These are phyloP conservation scores for Alternaria longipes DNA, from an alignment of 2,329 filamentous ascomycete genomes.

Conservation along the genomic window DNA sequence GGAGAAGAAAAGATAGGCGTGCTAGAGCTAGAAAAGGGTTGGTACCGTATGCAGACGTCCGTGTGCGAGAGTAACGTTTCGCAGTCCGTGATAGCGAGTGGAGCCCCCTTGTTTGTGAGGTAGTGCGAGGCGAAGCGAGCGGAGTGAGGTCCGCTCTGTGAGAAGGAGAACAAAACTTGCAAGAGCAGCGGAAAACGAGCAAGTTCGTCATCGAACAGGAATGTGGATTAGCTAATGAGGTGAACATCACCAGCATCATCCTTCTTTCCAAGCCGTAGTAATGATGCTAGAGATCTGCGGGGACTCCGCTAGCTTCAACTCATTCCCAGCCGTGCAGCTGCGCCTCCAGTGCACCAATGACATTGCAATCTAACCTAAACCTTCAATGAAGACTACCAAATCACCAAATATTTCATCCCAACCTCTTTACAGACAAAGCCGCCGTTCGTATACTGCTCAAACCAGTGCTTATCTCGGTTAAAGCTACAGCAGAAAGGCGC, in stretches of 20 bases:
- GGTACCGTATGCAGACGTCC: slow-evolving; percentile 2
- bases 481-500: slow-evolving; percentile 7
- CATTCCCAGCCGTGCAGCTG: slow-evolving; percentile 1
- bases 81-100: slow-evolving; percentile 10
- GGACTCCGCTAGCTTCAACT: background rate
- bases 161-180: background rate
- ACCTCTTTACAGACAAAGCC: slow-evolving; percentile 1
- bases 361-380: background rate
- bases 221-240: background rate
- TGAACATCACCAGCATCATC: background rate
- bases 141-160: background rate
- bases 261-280: background rate
- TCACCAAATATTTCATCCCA: background rate
- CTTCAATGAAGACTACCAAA: background rate
- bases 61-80: slow-evolving; percentile 21
- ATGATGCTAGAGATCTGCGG: background rate
- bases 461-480: background rate
- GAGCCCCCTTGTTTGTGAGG: slow-evolving; percentile 10
- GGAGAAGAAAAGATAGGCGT: background rate
- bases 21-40: slow-evolving; percentile 13
- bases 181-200: background rate
- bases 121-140: background rate
- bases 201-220: background rate
- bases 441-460: background rate
- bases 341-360: slow-evolving; percentile 2